Evolutionary conservation across 768 basidiomycete species (phyloP), one percentile per base, ranked within the genome.

Genomic region (Goffeauzyma gilvescens): DNA sequence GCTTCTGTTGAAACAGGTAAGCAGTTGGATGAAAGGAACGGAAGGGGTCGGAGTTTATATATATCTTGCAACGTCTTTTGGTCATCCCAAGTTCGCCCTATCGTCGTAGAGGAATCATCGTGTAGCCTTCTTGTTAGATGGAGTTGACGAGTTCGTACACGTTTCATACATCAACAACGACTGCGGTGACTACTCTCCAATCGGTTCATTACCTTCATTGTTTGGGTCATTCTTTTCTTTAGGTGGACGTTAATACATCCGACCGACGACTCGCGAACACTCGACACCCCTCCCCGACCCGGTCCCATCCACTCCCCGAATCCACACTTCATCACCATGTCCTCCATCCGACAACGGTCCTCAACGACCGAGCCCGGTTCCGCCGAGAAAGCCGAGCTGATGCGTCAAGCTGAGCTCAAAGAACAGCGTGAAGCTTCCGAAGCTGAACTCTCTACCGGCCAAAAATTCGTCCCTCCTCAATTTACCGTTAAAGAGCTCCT

Each of bases 401-500:
- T 49, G 12, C 32, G 30, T 14, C 23, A 33, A 14, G 47, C 47
- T 25, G 42, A 32, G 8, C 17, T 34, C 32, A 36, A 41, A 25
- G 36, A 34, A 23, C 39, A 42, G 25, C 20, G n/a, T 6, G 39
- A 41, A 25, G 33, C 41, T 8, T 27, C 18, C 13, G 33, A 34
- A 15, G 13, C 17, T 18, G 28, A 14, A 8, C n/a, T 31, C 26
- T 18, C 25, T n/a, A 9, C 14, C 8, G 26, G 26, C 15, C 25
- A 46, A 32, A 38, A 41, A 45, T 67, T 65, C 54, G 50, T 65
- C 51, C 80, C 90, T 49, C 86, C 86, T 17, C 78, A 85, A 68
- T 72, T 85, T 49, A 72, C 81, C 28, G 72, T 89, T 63, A 93
- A 89, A 68, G 81, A 93, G 55, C 60, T 90, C 53, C 71, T 89